These are phyloP conservation scores for Phytophthora constricta DNA, from an alignment of 352 stramenopile genomes.

Conservation along the genomic window DNA sequence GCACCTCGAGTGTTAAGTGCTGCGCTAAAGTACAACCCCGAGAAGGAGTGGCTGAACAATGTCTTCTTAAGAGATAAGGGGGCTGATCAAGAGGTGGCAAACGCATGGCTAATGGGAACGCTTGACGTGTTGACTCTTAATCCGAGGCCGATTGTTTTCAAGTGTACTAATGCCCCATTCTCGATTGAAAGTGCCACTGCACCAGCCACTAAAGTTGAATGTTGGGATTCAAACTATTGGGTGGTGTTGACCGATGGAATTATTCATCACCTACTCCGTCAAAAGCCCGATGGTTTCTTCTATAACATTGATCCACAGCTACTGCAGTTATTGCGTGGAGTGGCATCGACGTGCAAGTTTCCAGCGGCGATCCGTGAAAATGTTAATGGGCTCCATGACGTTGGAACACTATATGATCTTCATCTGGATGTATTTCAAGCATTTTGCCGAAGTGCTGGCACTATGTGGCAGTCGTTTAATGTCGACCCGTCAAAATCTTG, in stretches of 20 bases:
- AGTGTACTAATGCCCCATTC: conserved; percentile 29
- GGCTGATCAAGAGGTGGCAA: conserved; percentile 61
- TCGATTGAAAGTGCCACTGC: conserved; percentile 16
- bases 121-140: conserved; percentile 56
- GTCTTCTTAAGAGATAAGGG: conserved; percentile 65
- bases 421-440: conserved; percentile 73
- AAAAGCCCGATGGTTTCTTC: conserved; percentile 43
- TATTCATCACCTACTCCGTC: conserved; percentile 57
- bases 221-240: conserved; percentile 71
- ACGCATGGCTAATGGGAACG: conserved; percentile 70
- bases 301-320: conserved; percentile 63
- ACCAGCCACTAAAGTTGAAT: background rate
- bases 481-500: conserved; percentile 23
- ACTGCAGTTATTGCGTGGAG: conserved; percentile 50
- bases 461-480: conserved; percentile 45
- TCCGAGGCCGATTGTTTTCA: conserved; percentile 24
- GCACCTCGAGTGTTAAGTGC: conserved; percentile 62
- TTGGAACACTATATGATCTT: conserved; percentile 55
- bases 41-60: conserved; percentile 74
- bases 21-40: conserved; percentile 59
- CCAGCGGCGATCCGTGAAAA: conserved; percentile 27
- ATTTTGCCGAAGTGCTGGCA: conserved; percentile 58
- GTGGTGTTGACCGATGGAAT: conserved; percentile 73
- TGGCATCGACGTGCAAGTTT: conserved; percentile 53
- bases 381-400: conserved; percentile 24